Base-by-base conservation (phyloP, 2,329 filamentous ascomycete species). In the Curvularia sp. region DNA sequence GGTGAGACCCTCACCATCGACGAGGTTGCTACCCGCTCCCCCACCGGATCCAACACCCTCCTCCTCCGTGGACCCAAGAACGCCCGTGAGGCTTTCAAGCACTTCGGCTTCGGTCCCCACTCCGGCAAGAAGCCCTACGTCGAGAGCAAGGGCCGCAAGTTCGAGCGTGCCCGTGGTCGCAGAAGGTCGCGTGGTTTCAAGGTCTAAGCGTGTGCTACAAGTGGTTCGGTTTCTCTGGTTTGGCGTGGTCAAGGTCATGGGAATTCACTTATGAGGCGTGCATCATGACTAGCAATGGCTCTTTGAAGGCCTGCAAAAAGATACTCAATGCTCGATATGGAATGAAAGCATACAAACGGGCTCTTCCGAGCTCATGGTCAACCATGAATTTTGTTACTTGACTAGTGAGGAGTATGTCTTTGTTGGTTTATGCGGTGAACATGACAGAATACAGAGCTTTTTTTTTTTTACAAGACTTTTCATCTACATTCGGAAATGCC, bases 121-220 rank as follows among this genome's bases (percentile, higher is more conserved):
- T 93, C 89, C 82, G 86, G 96, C 90, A 99, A 98, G 94, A 98
- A 97, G 88, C 94, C 94, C 74, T 91, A 96, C 76, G 87, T 99
- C 78, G 87, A 92, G 83, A 96, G 92, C 87, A 99, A 99, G 91
- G 96, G 96, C 79, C 91, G 95, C 84, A 99, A 99, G 88, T 99
- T 99, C 87, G 96, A 99, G 90, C 88, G 89, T 78, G 95, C 93
- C 78, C 93, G 95, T 95, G 96, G 95, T 83, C 93, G 95, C 84
- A 96, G 95, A 90, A 87, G 93, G 81, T 98, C 93, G 77, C 89
- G 91, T 79, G 95, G 96, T 88, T 99, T 99, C 93, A 99, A 99
- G 93, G 95, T 99, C 81, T 99, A 97, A 92, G 65, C 66, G 63
- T 64, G 59, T 68, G 63, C 67, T 65, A 54, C 57, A 65, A 62